Conservation (phyloP, 2,329 filamentous ascomycete species). For the Trichoderma guizhouense region DNA sequence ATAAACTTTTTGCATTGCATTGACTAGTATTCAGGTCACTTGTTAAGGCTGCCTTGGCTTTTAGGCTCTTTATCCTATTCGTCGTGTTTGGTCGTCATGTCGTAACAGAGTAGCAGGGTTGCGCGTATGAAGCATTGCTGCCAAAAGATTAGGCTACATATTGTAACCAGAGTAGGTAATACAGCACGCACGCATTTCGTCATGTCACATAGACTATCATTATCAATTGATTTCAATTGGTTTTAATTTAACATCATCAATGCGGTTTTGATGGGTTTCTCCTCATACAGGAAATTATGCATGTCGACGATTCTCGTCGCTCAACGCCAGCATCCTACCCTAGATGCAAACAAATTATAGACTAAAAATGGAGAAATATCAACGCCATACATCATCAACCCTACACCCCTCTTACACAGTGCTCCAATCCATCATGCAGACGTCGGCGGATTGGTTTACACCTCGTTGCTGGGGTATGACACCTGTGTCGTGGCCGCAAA, state of each 20-base stretch:
- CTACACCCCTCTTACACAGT: not conserved
- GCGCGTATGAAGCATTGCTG: not conserved
- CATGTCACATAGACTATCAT: not conserved
- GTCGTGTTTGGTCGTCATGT: not conserved
- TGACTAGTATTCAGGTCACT: not conserved
- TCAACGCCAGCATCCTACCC: conserved; percentile 7
- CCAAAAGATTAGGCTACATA: not conserved
- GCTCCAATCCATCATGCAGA: not conserved
- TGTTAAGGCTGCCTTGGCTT: not conserved
- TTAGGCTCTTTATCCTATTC: not conserved
- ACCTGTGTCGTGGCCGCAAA: conserved; percentile 62
- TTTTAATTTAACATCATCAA: not conserved
- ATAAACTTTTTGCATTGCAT: not conserved
- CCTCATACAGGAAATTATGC: not conserved
- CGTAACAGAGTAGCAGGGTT: not conserved
- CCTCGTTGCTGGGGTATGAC: conserved; percentile 68
- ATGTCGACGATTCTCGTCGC: not conserved
- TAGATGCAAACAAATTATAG: not conserved
- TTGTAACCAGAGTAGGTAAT: not conserved
- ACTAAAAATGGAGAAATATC: not conserved
- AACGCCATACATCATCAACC: conserved; percentile 5
- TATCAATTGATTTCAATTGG: not conserved
- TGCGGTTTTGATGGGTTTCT: not conserved
- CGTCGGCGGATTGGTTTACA: conserved; percentile 32
- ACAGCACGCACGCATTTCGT: not conserved